Base-by-base conservation (phyloP, 2,329 filamentous ascomycete genomes). In the Colletotrichum abscissum region DNA sequence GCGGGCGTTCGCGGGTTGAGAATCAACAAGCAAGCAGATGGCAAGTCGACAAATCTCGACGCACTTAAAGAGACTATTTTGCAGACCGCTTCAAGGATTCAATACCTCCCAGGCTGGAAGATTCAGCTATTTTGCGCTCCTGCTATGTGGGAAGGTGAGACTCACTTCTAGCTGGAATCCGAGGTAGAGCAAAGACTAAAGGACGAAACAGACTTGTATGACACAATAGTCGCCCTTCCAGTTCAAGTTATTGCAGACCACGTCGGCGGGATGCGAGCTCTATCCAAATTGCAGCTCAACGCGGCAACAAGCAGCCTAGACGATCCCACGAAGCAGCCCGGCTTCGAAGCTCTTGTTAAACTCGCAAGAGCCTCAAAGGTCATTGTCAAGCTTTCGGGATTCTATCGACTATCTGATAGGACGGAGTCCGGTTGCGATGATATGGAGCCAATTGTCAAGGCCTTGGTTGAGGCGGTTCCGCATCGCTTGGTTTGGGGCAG, bases 221-320 rank as follows among this genome's bases (percentile, higher is more conserved):
- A 22, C 2, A 69, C 60, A 0, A 60, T 73, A n/a, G 4, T 22
- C 0, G 2, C 16, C 0, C 60, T 73, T 1, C 60, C 70, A 5
- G 70, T 70, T 6, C 35, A 57, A 1, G 35, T 73, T 4, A 62
- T 73, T 6, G 70, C 55, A n/a, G 70, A 73, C 46, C 70, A 69
- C 9, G 46, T 73, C 0, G 70, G 70, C 14, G 70, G 70, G 1
- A 55, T 73, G 8, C 26, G 22, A 8, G 70, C 59, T n/a, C 19
- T 55, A 3, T 73, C 70, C 12, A 60, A n/a, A 1, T 56, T 72
- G 11, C 12, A 33, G 5, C 22, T 52, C 14, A 19, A 52, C 22
- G 8, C 33, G 16, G 42, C 9, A 38, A 30, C 19, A n/a, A 3
- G 14, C 5, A 28, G 46, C 9, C 5, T 30, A 2, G 8, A 19